Percentiles rank a stretch among this genome's conserved stretches.
These are phyloP conservation scores for Handroanthus guayacan DNA, from an alignment of 257 asterid genomes.

Conservation along the genomic window DNA sequence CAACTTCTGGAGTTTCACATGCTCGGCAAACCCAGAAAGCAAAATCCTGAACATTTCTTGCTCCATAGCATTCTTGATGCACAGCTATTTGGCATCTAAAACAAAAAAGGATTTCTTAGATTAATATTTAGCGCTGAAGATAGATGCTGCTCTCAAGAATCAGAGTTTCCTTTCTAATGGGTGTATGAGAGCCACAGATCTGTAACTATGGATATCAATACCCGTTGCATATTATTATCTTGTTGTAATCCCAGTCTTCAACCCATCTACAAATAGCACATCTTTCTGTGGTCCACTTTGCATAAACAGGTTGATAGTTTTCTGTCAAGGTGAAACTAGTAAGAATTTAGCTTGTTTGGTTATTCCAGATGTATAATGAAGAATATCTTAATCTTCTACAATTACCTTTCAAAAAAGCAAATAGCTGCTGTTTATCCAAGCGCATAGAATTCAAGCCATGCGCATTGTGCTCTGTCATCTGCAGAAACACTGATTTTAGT, in stretches of 20 bases:
- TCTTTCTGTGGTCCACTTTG: conserved; percentile 93
- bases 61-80: conserved; percentile 98
- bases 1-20: conserved; percentile 89
- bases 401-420: conserved; percentile 72
- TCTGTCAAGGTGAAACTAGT: conserved; percentile 53
- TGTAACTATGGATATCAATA: conserved; percentile 38
- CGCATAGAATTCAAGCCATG: conserved; percentile 48
- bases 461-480: conserved; percentile 67
- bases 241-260: conserved; percentile 98
- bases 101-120: conserved; percentile 23
- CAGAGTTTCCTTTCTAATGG: conserved; percentile 3
- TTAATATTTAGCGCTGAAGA: conserved; percentile 13
- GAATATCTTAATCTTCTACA: conserved; percentile 8
- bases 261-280: conserved; percentile 99
- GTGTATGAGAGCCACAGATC: conserved; percentile 19
- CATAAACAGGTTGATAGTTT: conserved; percentile 70
- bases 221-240: conserved; percentile 97
- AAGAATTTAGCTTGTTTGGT: conserved; percentile 27
- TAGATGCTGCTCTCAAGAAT: too few species aligned
- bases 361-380: conserved; percentile 22
- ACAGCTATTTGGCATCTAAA: conserved; percentile 96
- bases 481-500: conserved; percentile 48
- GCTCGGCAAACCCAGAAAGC: conserved; percentile 98
- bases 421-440: conserved; percentile 72
- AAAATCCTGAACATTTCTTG: conserved; percentile 61